Conservation (phyloP, 2,329 filamentous ascomycete species). For the Penicillium sp. region DNA sequence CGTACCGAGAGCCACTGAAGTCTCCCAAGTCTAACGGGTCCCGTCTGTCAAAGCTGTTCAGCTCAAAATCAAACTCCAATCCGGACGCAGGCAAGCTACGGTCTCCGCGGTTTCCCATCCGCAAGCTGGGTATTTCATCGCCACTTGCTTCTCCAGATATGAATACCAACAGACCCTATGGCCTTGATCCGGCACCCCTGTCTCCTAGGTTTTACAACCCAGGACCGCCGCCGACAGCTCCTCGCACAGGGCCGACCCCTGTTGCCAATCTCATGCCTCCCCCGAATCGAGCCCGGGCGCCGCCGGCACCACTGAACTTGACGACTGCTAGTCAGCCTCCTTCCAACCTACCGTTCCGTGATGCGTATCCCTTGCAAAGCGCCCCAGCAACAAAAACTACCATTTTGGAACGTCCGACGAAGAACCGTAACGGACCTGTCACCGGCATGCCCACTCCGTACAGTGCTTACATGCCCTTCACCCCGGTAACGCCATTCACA, state of each 20-base stretch:
- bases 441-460: conserved; percentile 54
- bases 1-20: conserved; percentile 16
- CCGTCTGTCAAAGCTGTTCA: conserved; percentile 46
- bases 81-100: conserved; percentile 47
- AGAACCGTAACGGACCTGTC: conserved; percentile 41
- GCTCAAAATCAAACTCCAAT: conserved; percentile 42
- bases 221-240: conserved; percentile 57
- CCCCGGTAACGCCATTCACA: conserved; percentile 52
- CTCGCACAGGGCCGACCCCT: conserved; percentile 31
- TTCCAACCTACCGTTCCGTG: conserved; percentile 48
- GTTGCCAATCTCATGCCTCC: conserved; percentile 16
- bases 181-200: conserved; percentile 56
- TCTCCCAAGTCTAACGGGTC: conserved; percentile 36
- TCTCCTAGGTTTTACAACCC: conserved; percentile 60
- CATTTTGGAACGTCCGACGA: conserved; percentile 47
- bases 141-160: conserved; percentile 53
- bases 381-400: conserved; percentile 54
- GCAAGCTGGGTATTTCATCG: conserved; percentile 60
- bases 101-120: conserved; percentile 47
- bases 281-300: conserved; percentile 25
- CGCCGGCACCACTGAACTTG: conserved; percentile 36
- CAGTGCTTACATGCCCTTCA: conserved; percentile 55
- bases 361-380: conserved; percentile 45
- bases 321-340: conserved; percentile 34
- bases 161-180: conserved; percentile 46